A percentile compares a stretch with the other conserved stretches of the same genome.
Conservation (phyloP, 2,329 filamentous ascomycete species). For the Lasiodiplodia sp. region DNA sequence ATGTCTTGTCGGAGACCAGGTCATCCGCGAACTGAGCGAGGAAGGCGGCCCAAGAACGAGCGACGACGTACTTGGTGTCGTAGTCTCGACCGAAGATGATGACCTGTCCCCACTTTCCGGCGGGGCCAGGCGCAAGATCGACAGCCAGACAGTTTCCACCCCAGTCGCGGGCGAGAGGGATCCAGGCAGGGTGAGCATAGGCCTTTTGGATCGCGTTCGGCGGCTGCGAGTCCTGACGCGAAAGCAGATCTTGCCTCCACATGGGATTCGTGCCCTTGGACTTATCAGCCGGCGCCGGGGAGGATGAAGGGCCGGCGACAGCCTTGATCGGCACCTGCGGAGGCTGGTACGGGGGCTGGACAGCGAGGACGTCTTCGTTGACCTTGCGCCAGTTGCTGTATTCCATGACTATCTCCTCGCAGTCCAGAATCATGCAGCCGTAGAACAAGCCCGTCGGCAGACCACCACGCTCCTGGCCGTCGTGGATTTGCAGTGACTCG, state of each 20-base stretch:
- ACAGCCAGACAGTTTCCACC: constrained; percentile 97
- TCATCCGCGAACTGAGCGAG: constrained; percentile 90
- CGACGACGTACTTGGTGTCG: constrained; percentile 97
- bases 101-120: constrained; percentile 93
- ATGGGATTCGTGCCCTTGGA: constrained; percentile 65
- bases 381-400: constrained; percentile 97
- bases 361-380: constrained; percentile 83
- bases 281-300: constrained; percentile 59
- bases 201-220: constrained; percentile 86
- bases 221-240: constrained; percentile 87
- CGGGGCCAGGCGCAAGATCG: constrained; percentile 88
- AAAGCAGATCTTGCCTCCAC: constrained; percentile 86
- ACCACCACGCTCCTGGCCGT: constrained; percentile 96
- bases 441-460: constrained; percentile 92
- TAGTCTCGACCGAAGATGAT: constrained; percentile 98
- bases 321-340: constrained; percentile 75
- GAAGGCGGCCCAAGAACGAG: constrained; percentile 89
- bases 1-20: constrained; percentile 86
- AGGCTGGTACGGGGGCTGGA: constrained; percentile 61
- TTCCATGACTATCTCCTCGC: constrained; percentile 97
- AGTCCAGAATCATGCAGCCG: constrained; percentile 93
- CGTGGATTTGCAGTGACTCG: constrained; percentile 88
- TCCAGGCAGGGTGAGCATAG: constrained; percentile 94
- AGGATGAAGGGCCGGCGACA: constrained; percentile 70
- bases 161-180: constrained; percentile 95